These are phyloP conservation scores for Kwoniella pini DNA, from an alignment of 768 basidiomycete species.

Conservation along the genomic window DNA sequence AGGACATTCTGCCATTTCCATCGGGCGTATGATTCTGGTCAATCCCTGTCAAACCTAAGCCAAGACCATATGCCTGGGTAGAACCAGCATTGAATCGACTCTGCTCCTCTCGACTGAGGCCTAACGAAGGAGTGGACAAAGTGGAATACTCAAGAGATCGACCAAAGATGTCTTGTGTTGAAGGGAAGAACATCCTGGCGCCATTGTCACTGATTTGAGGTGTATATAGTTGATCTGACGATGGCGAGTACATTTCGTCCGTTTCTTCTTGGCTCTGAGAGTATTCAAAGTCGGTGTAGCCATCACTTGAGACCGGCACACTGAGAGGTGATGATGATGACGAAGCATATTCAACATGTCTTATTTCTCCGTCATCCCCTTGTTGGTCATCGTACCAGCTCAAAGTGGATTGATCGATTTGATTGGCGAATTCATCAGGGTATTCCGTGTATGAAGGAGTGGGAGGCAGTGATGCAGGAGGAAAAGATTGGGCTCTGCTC, in stretches of 20 bases:
- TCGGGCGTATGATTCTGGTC: no score
- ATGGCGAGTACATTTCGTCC: not conserved
- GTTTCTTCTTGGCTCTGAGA: not conserved
- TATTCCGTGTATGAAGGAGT: not conserved
- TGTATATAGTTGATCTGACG: not conserved
- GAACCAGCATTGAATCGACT: not conserved
- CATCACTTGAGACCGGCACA: not conserved
- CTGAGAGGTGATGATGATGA: not conserved
- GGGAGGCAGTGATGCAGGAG: not conserved
- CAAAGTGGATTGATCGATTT: not conserved
- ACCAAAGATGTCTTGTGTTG: not conserved
- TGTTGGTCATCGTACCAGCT: not conserved
- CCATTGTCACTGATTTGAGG: not conserved
- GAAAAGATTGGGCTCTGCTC: conserved; percentile 12
- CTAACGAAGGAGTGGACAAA: not conserved
- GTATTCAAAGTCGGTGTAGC: not conserved
- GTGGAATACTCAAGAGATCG: not conserved
- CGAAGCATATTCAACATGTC: conserved; percentile 17
- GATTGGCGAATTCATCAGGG: not conserved
- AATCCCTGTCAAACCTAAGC: conserved; percentile 9
- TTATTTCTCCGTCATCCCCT: not conserved
- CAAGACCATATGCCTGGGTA: not conserved
- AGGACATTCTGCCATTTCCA: not conserved
- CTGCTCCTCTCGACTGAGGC: not conserved
- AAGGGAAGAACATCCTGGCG: not conserved